These are phyloP conservation scores for Helminthosporium solani DNA, from an alignment of 2,329 filamentous ascomycete species.

Conservation along the genomic window DNA sequence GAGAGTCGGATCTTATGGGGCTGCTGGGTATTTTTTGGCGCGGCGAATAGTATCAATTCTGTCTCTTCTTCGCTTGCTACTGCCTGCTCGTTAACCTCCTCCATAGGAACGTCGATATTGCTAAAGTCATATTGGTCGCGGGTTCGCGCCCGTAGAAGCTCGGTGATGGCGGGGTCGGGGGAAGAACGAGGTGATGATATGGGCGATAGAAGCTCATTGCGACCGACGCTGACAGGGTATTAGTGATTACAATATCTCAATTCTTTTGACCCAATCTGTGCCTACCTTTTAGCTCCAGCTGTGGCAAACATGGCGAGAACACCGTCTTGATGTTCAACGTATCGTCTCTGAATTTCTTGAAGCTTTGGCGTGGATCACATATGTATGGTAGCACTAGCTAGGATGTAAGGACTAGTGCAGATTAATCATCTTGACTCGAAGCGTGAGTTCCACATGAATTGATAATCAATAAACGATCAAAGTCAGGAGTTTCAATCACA, in stretches of 20 bases:
- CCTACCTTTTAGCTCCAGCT: not conserved
- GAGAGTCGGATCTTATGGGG: slow-evolving; percentile 34
- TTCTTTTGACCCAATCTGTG: not conserved
- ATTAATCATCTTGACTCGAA: not conserved
- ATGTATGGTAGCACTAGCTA: no score
- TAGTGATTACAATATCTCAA: not conserved
- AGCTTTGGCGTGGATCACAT: not conserved
- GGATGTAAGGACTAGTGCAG: not conserved
- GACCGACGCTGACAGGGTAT: slow-evolving; percentile 27
- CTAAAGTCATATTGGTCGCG: slow-evolving; percentile 29
- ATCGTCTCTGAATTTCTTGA: no score
- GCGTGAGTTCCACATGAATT: no score
- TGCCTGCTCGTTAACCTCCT: slow-evolving; percentile 5
- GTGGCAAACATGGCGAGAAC: not conserved
- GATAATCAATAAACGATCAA: no score
- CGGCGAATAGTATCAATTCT: slow-evolving; percentile 39
- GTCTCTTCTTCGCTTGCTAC: slow-evolving; percentile 18
- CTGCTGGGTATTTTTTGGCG: slow-evolving; percentile 20
- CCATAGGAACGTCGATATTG: slow-evolving; percentile 6
- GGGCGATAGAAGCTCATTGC: slow-evolving; percentile 38
- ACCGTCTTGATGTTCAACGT: no score
- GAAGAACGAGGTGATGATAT: slow-evolving; percentile 36
- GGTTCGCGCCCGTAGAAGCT: slow-evolving; percentile 30
- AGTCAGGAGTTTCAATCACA: no score
- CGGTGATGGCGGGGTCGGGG: slow-evolving; percentile 34